Conservation (phyloP, 2,329 filamentous ascomycete genomes). For the Trichophyton equinum region DNA sequence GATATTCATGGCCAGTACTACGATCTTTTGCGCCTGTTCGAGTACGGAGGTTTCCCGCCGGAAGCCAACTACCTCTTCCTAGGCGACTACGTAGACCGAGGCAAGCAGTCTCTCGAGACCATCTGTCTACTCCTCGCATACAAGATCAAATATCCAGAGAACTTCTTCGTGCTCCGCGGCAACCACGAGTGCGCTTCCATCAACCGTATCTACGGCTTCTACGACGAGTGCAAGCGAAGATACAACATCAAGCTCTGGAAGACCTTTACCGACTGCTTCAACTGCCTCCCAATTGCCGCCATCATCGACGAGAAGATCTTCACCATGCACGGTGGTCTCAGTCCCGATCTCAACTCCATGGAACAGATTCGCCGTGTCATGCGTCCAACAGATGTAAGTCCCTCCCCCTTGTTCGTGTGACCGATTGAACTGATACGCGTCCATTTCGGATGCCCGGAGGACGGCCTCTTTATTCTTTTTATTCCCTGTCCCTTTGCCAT, state of each 20-base stretch:
- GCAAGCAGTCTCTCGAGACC: conserved; percentile 97
- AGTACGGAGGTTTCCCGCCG: conserved; percentile 95
- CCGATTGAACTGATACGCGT: background rate
- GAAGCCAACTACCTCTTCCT: conserved; percentile 99
- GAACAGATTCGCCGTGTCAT: conserved; percentile 98
- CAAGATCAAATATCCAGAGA: conserved; percentile 99
- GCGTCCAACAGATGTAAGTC: conserved; percentile 92
- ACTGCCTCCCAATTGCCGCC: conserved; percentile 92
- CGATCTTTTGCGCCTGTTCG: conserved; percentile 90
- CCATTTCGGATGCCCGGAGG: conserved; percentile 4
- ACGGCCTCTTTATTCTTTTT: background rate
- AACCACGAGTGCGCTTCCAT: conserved; percentile 99
- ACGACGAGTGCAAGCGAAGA: conserved; percentile 97
- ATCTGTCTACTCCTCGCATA: conserved; percentile 94
- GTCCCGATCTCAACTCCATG: conserved; percentile 97
- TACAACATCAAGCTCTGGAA: conserved; percentile 99
- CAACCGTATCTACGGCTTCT: conserved; percentile 99
- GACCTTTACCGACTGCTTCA: conserved; percentile 99
- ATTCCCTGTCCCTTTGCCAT: background rate
- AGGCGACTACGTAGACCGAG: conserved; percentile 95
- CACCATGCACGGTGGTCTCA: conserved; percentile 97
- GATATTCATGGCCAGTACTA: conserved; percentile 99
- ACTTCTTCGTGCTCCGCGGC: conserved; percentile 96
- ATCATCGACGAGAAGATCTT: conserved; percentile 99
- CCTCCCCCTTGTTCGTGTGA: conserved; percentile 6